Evolutionary conservation across 2,329 filamentous ascomycete genomes (phyloP).

Genomic region (Paraphoma chrysanthemicola): DNA sequence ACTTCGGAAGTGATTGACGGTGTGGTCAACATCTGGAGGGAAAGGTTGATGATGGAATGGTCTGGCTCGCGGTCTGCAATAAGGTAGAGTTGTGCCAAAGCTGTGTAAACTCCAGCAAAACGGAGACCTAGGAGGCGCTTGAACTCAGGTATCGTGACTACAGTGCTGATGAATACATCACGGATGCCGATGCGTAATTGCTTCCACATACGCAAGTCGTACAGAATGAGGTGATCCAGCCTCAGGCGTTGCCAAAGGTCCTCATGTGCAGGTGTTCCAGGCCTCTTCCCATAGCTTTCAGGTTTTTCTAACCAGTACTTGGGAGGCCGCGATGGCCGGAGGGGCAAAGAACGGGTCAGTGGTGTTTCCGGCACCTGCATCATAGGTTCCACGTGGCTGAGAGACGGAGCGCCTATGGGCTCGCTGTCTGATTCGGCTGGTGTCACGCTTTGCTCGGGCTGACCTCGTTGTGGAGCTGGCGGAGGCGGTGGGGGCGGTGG

Average conservation of each 20-base stretch:
- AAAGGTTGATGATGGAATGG: slow-evolving; percentile 98
- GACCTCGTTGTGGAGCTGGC: slow-evolving; percentile 41
- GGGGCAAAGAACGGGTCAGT: slow-evolving; percentile 48
- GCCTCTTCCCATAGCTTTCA: slow-evolving; percentile 67
- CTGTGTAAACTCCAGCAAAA: slow-evolving; percentile 95
- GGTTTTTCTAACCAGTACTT: slow-evolving; percentile 89
- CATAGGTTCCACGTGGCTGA: slow-evolving; percentile 69
- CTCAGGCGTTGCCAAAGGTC: slow-evolving; percentile 89
- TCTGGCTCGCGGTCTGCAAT: slow-evolving; percentile 96
- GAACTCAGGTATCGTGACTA: slow-evolving; percentile 94
- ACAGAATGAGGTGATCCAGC: slow-evolving; percentile 92
- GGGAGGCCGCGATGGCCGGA: slow-evolving; percentile 69
- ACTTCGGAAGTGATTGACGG: slow-evolving; percentile 96
- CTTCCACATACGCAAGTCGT: slow-evolving; percentile 96
- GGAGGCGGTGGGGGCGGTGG: slow-evolving; percentile 68
- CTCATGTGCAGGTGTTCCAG: slow-evolving; percentile 74
- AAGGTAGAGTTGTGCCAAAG: slow-evolving; percentile 89
- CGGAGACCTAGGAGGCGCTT: slow-evolving; percentile 90
- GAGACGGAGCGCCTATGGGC: slow-evolving; percentile 67
- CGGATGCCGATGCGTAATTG: slow-evolving; percentile 88
- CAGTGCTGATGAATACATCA: slow-evolving; percentile 93
- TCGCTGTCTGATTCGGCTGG: slow-evolving; percentile 77
- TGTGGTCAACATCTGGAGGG: slow-evolving; percentile 93
- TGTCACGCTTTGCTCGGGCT: slow-evolving; percentile 67
- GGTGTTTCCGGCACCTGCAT: slow-evolving; percentile 85